These are phyloP conservation scores for Sporormia fimetaria DNA, from an alignment of 495 filamentous ascomycete species.

Conservation along the genomic window DNA sequence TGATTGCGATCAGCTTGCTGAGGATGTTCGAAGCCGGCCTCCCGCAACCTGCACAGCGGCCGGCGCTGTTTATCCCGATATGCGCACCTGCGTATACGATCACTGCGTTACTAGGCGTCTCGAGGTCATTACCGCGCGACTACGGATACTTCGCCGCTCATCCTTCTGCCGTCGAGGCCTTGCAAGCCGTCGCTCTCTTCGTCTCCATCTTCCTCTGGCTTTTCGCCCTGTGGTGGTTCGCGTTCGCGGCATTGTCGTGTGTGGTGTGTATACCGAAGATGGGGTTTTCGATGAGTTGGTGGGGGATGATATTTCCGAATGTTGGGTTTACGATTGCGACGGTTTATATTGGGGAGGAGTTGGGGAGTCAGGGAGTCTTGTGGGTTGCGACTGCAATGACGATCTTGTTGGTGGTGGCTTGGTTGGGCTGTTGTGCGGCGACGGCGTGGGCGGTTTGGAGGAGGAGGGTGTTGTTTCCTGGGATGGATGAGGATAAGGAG, in stretches of 20 bases:
- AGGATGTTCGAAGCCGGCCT: slow-evolving; percentile 50
- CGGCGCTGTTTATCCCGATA: slow-evolving; percentile 63
- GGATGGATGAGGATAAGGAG: slow-evolving; percentile 22
- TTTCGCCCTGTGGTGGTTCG: slow-evolving; percentile 63
- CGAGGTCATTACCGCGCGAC: slow-evolving; percentile 34
- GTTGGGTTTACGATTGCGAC: slow-evolving; percentile 40
- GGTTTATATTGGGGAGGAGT: slow-evolving; percentile 36
- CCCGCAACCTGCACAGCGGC: slow-evolving; percentile 36
- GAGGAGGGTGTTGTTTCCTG: slow-evolving; percentile 13
- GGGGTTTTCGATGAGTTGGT: slow-evolving; percentile 46
- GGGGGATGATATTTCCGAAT: slow-evolving; percentile 48
- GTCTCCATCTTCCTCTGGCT: slow-evolving; percentile 56
- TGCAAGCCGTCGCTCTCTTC: slow-evolving; percentile 42
- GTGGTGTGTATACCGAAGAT: slow-evolving; percentile 41
- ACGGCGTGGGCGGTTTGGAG: slow-evolving; percentile 39
- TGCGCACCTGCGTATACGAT: slow-evolving; percentile 51
- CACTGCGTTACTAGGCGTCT: slow-evolving; percentile 54
- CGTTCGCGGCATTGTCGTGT: slow-evolving; percentile 44
- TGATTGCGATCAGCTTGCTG: slow-evolving; percentile 37
- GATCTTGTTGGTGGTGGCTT: slow-evolving; percentile 44
- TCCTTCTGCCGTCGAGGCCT: slow-evolving; percentile 29
- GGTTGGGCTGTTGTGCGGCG: slow-evolving; percentile 42
- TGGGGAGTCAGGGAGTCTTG: slow-evolving; percentile 36
- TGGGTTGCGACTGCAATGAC: slow-evolving; percentile 44
- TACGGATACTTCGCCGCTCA: slow-evolving; percentile 25